Evolutionary conservation across 495 filamentous ascomycete species (phyloP).

Genomic region (Staphylotrichum tortipilum): DNA sequence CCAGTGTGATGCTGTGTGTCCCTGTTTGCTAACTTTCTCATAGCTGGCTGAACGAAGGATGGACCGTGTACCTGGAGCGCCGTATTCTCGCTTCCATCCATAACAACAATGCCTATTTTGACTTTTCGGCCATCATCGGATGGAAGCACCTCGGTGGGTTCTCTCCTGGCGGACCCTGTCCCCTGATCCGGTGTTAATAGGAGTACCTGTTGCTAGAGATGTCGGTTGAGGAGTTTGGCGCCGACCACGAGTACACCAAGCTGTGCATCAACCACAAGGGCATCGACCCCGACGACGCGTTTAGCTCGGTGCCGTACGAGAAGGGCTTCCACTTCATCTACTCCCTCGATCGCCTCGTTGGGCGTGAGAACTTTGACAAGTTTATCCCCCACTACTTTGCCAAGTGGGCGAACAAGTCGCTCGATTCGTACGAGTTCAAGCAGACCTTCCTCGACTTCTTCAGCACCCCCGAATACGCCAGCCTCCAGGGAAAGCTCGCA

Average conservation of each 20-base stretch:
- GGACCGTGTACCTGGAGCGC: slow-evolving; percentile 90
- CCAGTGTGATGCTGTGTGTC: not conserved
- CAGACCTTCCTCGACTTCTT: slow-evolving; percentile 81
- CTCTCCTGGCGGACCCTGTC: not conserved
- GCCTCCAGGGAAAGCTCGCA: slow-evolving; percentile 55
- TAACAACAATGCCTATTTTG: slow-evolving; percentile 64
- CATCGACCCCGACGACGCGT: slow-evolving; percentile 90
- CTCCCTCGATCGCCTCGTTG: slow-evolving; percentile 73
- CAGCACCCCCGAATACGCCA: slow-evolving; percentile 48
- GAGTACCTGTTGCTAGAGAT: slow-evolving; percentile 46
- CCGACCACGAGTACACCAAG: slow-evolving; percentile 86
- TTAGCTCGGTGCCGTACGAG: slow-evolving; percentile 76
- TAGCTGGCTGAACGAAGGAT: slow-evolving; percentile 89
- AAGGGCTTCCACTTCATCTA: slow-evolving; percentile 59
- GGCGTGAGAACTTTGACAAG: slow-evolving; percentile 77
- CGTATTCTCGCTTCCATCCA: slow-evolving; percentile 61
- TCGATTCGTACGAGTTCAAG: slow-evolving; percentile 92
- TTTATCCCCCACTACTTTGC: slow-evolving; percentile 95
- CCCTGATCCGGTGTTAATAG: not conserved
- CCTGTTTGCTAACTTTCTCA: not conserved
- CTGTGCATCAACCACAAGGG: slow-evolving; percentile 78
- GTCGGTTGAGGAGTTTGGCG: slow-evolving; percentile 64
- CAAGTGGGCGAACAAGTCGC: slow-evolving; percentile 67
- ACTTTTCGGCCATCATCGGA: slow-evolving; percentile 88
- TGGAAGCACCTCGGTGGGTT: slow-evolving; percentile 53